Evolutionary conservation across 2,329 filamentous ascomycete genomes (phyloP), one percentile per base, ranked within the genome.

Genomic region (Didymella keratinophila): DNA sequence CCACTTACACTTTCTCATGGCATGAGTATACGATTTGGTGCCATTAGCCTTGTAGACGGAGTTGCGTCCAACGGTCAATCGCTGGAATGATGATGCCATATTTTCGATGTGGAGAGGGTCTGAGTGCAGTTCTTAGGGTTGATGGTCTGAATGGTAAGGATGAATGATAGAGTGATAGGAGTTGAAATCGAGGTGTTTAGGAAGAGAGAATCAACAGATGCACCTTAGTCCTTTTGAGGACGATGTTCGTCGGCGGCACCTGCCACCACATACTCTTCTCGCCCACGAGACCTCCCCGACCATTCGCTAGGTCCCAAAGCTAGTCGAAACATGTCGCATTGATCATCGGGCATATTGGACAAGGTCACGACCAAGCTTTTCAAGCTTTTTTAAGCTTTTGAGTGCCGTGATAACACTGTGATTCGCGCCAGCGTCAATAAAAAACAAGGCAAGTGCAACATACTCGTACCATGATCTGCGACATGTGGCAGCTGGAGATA

Each of bases 41-140:
- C 65, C 62, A 48, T 61, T 65, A 8, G 58, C 50, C 47, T 68
- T 68, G 57, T 67, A 67, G 3, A 60, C 59, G 4, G 57, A 49
- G 51, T 58, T 67, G 30, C 62, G 64, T n/a, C 58, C 58, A 28
- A 68, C n/a, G 25, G 61, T 58, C 5, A 68, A 28, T 11, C 62
- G 64, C 37, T 67, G 64, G 16, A 67, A 60, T 23, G 64, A 60
- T 20, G 64, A 61, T 18, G 61, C 51, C 64, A 66, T 67, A 30
- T 32, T 34, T n/a, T 34, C 32, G 20, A 21, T 27, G 27, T 20
- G 10, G n/a, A 4, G 10, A 23, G 9, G 14, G 2, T 5, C 1
- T 20, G 1, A 30, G 25, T 30, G n/a, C 27, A 45, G 21, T 4
- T 16, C 16, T 4, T 14, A 30, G n/a, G 16, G 12, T 10, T 30